Evolutionary conservation across 805 yeast genomes (phyloP).

Genomic region (Hanseniaspora pseudoguilliermondii): DNA sequence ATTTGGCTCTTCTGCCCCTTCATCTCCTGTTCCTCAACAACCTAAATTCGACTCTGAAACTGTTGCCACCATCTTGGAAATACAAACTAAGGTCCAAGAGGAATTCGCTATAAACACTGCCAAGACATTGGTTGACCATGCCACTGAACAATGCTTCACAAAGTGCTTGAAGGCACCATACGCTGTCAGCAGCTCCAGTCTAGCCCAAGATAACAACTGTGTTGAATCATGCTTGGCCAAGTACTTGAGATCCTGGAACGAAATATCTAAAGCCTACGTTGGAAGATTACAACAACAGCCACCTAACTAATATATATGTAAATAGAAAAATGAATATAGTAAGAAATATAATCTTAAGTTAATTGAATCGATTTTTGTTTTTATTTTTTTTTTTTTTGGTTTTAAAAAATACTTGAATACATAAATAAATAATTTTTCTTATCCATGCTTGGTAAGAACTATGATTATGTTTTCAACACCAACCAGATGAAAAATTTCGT

Average conservation of each 20-base stretch:
- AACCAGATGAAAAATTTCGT: too few relatives aligned
- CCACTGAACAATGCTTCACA: constrained; percentile 77
- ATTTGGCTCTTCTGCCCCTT: constrained; percentile 22
- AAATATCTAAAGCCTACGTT: constrained; percentile 64
- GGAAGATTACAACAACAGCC: constrained; percentile 53
- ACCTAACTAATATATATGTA: constrained; percentile 1
- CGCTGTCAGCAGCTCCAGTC: constrained; percentile 36
- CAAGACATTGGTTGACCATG: constrained; percentile 68
- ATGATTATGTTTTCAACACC: too few relatives aligned
- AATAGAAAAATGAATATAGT: neutral
- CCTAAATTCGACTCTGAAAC: constrained; percentile 15
- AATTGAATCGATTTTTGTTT: neutral
- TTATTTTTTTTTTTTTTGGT: neutral
- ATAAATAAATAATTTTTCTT: neutral
- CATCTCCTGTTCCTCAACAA: constrained; percentile 16
- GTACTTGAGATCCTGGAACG: constrained; percentile 85
- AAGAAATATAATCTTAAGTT: neutral
- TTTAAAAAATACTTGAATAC: neutral
- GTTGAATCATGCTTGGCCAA: constrained; percentile 68
- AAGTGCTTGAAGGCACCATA: constrained; percentile 61
- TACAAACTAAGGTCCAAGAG: constrained; percentile 59
- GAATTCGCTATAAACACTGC: constrained; percentile 90
- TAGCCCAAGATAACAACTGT: constrained; percentile 31
- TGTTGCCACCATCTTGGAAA: constrained; percentile 30
- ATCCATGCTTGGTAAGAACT: neutral